Base-by-base conservation (phyloP, 192 early-diverging fungal species). In the Coemansia brasiliensis region DNA sequence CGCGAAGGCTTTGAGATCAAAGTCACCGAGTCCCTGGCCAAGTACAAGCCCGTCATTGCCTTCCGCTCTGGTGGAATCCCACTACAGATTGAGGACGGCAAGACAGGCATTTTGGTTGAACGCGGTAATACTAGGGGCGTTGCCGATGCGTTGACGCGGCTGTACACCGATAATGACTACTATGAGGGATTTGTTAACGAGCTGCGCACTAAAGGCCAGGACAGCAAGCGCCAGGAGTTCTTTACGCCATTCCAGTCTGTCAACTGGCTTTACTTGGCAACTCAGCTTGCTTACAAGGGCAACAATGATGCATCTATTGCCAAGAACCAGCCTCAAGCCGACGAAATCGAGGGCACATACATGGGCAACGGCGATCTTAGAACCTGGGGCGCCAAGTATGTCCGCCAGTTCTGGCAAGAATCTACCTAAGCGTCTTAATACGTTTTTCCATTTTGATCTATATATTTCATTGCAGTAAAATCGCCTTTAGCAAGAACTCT, bases 1-100 rank as follows among this genome's bases (percentile, higher is more conserved):
- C 83, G 88, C 43, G 90, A 92, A 81, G 90, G 90, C 29, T 92
- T 92, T 52, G 90, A 92, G 72, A 84, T 92, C 81, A 93, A 90
- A 70, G 87, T 91, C 35, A 92, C 88, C 12, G 90, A 92, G 60
- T 79, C 87, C 11, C 65, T 88, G 45, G 65, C 74, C 16, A 91
- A 91, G 68, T 84, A 80, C 72, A 82, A 81, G 82, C 87, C 63
- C 68, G 90, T 86, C 16, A 69, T 87, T 59, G 85, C 82, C n/a
- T 84, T 82, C 57, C 72, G 69, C 38, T 67, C 83, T 38, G 87
- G 87, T 49, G 91, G 91, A 51, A 93, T 93, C 51, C 91, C 91
- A 16, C 84, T 88, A 56, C 91, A 93, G 68, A 88, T 93, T 44
- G 69, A 79, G 46, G 63, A 89, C 49, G 83, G 82, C 15, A 68